A percentile compares a stretch with the other conserved stretches of the same genome.
Evolutionary conservation across 768 basidiomycete genomes (phyloP).

Genomic region (Serendipita sp.): DNA sequence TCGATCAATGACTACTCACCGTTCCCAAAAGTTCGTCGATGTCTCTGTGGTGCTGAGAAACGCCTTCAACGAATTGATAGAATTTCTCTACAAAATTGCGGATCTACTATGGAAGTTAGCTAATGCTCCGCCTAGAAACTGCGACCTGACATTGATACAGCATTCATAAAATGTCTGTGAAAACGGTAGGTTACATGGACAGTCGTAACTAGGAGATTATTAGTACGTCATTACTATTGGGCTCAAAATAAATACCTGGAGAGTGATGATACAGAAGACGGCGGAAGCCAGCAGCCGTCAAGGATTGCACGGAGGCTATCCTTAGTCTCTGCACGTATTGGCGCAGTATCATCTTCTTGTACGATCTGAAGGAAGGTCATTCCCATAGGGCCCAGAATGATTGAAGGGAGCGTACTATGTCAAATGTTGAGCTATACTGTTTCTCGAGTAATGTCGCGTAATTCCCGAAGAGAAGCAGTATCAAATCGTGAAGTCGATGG

Average conservation of each 20-base stretch:
- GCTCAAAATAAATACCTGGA: constrained; percentile 20
- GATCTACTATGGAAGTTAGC: constrained; percentile 32
- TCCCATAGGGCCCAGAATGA: not conserved
- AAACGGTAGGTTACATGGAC: constrained; percentile 76
- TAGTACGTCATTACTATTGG: not conserved
- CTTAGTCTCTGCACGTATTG: constrained; percentile 49
- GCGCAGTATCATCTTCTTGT: constrained; percentile 69
- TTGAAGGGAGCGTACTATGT: constrained; percentile 36
- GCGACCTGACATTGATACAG: constrained; percentile 57
- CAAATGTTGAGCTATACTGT: constrained; percentile 69
- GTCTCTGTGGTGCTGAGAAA: constrained; percentile 78
- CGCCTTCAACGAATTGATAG: constrained; percentile 91
- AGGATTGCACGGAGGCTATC: constrained; percentile 58
- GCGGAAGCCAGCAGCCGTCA: constrained; percentile 67
- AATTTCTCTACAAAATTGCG: constrained; percentile 85
- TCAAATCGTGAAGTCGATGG: constrained; percentile 61
- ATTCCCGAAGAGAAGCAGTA: constrained; percentile 79
- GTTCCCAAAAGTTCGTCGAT: constrained; percentile 84
- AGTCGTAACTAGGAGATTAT: constrained; percentile 28
- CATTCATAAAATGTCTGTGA: constrained; percentile 91
- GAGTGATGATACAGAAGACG: constrained; percentile 47
- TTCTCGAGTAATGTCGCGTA: constrained; percentile 69
- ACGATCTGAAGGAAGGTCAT: constrained; percentile 45
- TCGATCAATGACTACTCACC: constrained; percentile 26
- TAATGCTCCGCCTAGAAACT: not conserved